A percentile compares a stretch with the other conserved stretches of the same genome.
Evolutionary conservation across 179 eudicot genomes (phyloP).

Genomic region (Corrigiola litoralis): DNA sequence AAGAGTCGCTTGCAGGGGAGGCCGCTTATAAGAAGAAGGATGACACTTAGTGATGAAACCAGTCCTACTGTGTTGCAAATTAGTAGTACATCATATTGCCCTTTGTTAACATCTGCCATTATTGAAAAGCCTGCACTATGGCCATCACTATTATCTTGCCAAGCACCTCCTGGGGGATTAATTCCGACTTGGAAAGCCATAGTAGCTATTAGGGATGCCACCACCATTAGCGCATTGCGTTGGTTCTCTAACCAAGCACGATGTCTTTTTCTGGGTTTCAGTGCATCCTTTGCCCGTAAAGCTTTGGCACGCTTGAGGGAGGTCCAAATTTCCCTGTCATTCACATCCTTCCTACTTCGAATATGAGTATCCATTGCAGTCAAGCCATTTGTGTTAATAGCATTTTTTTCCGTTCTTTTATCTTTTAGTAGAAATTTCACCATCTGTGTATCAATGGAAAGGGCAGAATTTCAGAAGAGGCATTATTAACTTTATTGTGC

Average conservation of each 20-base stretch:
- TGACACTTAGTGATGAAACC: constrained; percentile 18
- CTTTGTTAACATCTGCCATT: not conserved
- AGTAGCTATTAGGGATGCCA: constrained; percentile 22
- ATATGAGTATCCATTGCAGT: constrained; percentile 9
- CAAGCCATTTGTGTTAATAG: not conserved
- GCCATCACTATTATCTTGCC: constrained; percentile 13
- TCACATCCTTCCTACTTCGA: not conserved
- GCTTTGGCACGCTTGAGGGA: constrained; percentile 4
- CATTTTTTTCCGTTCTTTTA: constrained; percentile 4
- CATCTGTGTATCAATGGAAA: not conserved
- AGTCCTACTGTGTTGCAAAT: constrained; percentile 7
- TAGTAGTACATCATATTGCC: not conserved
- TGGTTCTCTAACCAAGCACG: constrained; percentile 13
- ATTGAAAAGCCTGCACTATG: not conserved
- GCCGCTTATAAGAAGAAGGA: constrained; percentile 25
- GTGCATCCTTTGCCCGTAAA: not conserved
- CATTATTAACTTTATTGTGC: no score
- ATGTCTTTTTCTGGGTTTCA: not conserved
- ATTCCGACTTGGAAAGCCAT: constrained; percentile 26
- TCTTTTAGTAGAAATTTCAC: not conserved
- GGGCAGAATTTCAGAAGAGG: not conserved
- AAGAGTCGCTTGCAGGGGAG: constrained; percentile 14
- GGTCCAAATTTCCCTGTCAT: not conserved
- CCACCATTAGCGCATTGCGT: constrained; percentile 16
- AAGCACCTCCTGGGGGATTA: constrained; percentile 19